Base-by-base conservation (phyloP, 2,329 filamentous ascomycete species). In the Aspergillus sp. region DNA sequence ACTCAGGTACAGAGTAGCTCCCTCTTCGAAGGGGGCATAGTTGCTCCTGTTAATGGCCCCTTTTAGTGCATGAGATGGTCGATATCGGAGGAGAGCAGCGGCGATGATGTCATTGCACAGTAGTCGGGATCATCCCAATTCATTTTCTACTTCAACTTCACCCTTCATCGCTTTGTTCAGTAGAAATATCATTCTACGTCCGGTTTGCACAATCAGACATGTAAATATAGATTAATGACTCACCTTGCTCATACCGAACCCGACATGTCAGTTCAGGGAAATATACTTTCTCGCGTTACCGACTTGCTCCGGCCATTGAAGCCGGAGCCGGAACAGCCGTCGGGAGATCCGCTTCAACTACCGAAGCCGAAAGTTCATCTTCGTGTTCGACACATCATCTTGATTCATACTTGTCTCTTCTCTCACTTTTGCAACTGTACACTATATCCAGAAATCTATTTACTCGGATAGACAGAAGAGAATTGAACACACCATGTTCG, bases 301-400 rank as follows among this genome's bases (percentile, higher is more conserved):
- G 70, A 70, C 54, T 66, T 67, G 66, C 68, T 61, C 71, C 70
- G 70, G 62, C n/a, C 41, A 48, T 11, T 52, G 48, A 59, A 58
- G 58, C 59, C 61, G 63, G 58, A 39, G 54, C 56, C 61, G 64
- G 55, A 63, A 53, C n/a, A 39, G 54, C 48, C 64, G 63, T 66
- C 65, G 68, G 65, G 53, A 58, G 67, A 32, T 30, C 8, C 10
- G 25, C 23, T 21, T 27, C 21, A 30, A 32, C 52, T 42, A 41
- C 53, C 59, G 57, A 59, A 64, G 65, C 52, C 56, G 41, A 36
- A 15, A 51, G 47, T 42, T 42, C 54, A 41, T 54, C 44, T 21
- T 61, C 49, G 52, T 44, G 59, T 59, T 41, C 51, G 57, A 25
- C 32, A 5, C 32, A 52, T 21, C 17, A 32, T 39, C 49, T 56